phyloP scores from a whole-genome alignment of 1,284 basidiomycete species.

The Tetrapyrgos nigripes region DNA sequence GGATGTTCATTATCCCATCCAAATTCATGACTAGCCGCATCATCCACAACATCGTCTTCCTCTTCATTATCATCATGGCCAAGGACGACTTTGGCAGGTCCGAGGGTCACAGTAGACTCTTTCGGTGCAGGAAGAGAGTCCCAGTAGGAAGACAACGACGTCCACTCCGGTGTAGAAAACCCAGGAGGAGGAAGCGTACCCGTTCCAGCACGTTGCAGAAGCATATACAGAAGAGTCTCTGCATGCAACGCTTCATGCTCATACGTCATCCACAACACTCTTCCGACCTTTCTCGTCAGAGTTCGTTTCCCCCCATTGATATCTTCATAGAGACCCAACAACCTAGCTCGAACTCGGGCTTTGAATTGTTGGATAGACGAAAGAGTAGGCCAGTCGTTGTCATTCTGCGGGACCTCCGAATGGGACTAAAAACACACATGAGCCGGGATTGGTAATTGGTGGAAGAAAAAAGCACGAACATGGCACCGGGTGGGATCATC shows the following conservation, averaged over 20 bases:
- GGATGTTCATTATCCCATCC: conserved; percentile 98
- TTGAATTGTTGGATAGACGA: conserved; percentile 82
- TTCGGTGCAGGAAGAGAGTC: conserved; percentile 53
- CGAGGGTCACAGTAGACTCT: conserved; percentile 58
- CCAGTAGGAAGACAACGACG: conserved; percentile 51
- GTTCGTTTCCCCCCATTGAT: conserved; percentile 62
- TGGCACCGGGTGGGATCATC: conserved; percentile 88
- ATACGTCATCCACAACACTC: conserved; percentile 88
- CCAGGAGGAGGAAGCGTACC: conserved; percentile 83
- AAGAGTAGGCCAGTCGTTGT: conserved; percentile 89
- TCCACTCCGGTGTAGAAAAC: conserved; percentile 68
- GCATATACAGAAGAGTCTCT: conserved; percentile 96
- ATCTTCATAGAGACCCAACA: conserved; percentile 77
- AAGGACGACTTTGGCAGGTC: conserved; percentile 65
- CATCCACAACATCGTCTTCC: conserved; percentile 58
- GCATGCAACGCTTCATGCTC: conserved; percentile 90
- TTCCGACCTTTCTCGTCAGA: conserved; percentile 72
- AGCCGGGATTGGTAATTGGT: background rate
- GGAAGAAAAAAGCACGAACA: conserved; percentile 41
- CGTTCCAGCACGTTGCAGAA: conserved; percentile 79
- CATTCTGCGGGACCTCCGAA: conserved; percentile 82
- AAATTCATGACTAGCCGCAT: conserved; percentile 71
- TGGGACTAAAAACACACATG: conserved; percentile 79
- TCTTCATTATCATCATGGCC: conserved; percentile 89
- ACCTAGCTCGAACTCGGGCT: conserved; percentile 72